Evolutionary conservation across 1,284 basidiomycete genomes (phyloP), one percentile per base, ranked within the genome.

Genomic region (Cutaneotrichosporon mucoides): DNA sequence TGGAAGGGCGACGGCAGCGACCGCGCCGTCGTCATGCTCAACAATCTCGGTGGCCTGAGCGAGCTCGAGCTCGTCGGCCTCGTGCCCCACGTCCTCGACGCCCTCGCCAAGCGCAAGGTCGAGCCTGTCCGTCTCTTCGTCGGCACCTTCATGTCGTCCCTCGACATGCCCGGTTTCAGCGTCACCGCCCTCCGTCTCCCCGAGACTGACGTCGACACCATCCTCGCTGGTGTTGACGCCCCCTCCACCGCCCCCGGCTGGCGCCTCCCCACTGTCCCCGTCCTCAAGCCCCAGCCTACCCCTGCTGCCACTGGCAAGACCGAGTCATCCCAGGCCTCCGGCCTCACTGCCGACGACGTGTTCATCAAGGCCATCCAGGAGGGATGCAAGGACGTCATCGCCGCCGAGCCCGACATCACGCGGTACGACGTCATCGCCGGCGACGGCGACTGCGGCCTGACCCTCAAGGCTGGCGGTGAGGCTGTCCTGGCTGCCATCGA

Each of bases 91-190:
- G 46, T 62, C 1, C 80, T 82, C 51, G 77, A 73, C 42, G 82
- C 82, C 43, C 79, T 93, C 4, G 79, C 82, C 41, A 73, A 73
- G 50, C 84, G 84, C 61, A 82, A 82, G 0, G 82, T 90, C 64
- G 80, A 76, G 45, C 81, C 87, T 36, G 81, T 84, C 63, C 80
- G 91, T 16, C 80, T 91, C 47, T 72, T 93, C 11, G 81, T 85
- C 24, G 91, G 92, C 13, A 88, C 87, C 12, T 91, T 88, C 77
- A 93, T 94, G 90, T 90, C 91, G 24, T 93, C 90, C 56, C 82
- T 97, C 64, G 92, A 92, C 79, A 92, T 96, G 88, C 90, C 92
- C 37, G 93, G 94, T 2, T 94, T 96, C 79, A 93, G 90, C 5
- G 79, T 97, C 62, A 91, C 93, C 0, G 82, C 93, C 10, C 82